Evolutionary conservation across 2,329 filamentous ascomycete genomes (phyloP).

Genomic region (Fusarium decemcellulare): DNA sequence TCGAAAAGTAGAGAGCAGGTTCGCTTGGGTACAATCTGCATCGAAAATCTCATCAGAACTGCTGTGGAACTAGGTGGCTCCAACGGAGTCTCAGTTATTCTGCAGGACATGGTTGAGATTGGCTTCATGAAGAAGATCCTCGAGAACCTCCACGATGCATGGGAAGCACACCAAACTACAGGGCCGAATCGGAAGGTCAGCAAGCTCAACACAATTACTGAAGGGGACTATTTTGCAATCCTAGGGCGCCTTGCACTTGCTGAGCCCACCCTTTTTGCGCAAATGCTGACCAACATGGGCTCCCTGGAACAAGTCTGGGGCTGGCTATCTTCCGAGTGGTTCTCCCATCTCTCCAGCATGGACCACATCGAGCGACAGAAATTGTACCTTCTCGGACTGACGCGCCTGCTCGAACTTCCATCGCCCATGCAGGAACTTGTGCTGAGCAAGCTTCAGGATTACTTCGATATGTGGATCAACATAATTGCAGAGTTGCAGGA

Average conservation of each 20-base stretch:
- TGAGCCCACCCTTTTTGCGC: slow-evolving; percentile 77
- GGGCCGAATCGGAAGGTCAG: slow-evolving; percentile 82
- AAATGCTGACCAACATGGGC: slow-evolving; percentile 65
- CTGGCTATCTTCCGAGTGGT: slow-evolving; percentile 76
- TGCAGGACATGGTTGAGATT: slow-evolving; percentile 74
- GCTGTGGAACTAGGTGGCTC: slow-evolving; percentile 74
- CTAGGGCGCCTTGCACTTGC: slow-evolving; percentile 84
- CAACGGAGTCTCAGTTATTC: slow-evolving; percentile 72
- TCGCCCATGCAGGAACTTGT: slow-evolving; percentile 71
- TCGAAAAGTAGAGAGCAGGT: slow-evolving; percentile 71
- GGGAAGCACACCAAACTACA: slow-evolving; percentile 83
- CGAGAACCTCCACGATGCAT: slow-evolving; percentile 75
- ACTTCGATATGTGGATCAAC: slow-evolving; percentile 82
- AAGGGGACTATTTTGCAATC: slow-evolving; percentile 89
- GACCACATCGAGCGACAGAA: slow-evolving; percentile 77
- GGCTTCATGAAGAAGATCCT: slow-evolving; percentile 76
- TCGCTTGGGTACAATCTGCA: slow-evolving; percentile 70
- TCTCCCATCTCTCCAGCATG: slow-evolving; percentile 77
- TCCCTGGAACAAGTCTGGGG: slow-evolving; percentile 67
- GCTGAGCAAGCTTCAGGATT: slow-evolving; percentile 76
- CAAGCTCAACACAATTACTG: slow-evolving; percentile 79
- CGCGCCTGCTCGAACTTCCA: slow-evolving; percentile 77
- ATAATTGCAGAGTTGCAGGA: slow-evolving; percentile 77
- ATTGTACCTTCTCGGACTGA: slow-evolving; percentile 80
- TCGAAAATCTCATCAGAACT: slow-evolving; percentile 75